Conservation (phyloP, 768 basidiomycete genomes). For the Mrakia blollopis region DNA sequence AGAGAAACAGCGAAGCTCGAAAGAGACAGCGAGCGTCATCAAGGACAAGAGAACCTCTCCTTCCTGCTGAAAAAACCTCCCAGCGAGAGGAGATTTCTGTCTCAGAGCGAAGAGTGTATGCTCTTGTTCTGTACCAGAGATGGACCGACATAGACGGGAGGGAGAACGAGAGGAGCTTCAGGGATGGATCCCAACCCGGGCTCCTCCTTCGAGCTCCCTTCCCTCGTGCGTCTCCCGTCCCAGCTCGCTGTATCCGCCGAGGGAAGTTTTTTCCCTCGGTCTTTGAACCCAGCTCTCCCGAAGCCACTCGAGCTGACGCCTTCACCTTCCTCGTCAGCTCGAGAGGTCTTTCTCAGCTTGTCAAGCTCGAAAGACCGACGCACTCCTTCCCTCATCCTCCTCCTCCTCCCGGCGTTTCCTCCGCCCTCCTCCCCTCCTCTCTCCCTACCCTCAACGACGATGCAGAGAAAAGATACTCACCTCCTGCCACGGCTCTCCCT, state of each 20-base stretch:
- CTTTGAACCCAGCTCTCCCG: background rate
- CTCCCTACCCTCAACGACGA: background rate
- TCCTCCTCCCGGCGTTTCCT: background rate
- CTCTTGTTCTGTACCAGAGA: too few relatives aligned
- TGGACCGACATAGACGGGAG: too few relatives aligned
- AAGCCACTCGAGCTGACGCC: background rate
- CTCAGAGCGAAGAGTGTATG: too few relatives aligned
- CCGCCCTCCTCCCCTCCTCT: background rate
- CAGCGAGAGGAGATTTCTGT: too few relatives aligned
- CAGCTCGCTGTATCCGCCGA: too few relatives aligned
- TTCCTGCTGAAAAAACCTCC: background rate
- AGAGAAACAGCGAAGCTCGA: background rate
- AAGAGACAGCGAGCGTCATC: background rate
- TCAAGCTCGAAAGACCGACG: too few relatives aligned
- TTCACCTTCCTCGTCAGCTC: background rate
- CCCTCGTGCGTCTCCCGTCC: too few relatives aligned
- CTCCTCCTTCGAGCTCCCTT: too few relatives aligned
- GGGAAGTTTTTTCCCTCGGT: too few relatives aligned
- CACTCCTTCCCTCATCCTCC: background rate
- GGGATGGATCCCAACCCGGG: too few relatives aligned
- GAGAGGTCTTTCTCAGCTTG: too few relatives aligned
- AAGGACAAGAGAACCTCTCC: background rate
- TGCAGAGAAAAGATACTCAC: constrained; percentile 3
- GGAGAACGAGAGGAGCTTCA: background rate
- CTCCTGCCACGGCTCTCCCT: constrained; percentile 24